Evolutionary conservation across 148 eudicot species (phyloP), one percentile per base, ranked within the genome.

Genomic region (Selenicereus undatus): DNA sequence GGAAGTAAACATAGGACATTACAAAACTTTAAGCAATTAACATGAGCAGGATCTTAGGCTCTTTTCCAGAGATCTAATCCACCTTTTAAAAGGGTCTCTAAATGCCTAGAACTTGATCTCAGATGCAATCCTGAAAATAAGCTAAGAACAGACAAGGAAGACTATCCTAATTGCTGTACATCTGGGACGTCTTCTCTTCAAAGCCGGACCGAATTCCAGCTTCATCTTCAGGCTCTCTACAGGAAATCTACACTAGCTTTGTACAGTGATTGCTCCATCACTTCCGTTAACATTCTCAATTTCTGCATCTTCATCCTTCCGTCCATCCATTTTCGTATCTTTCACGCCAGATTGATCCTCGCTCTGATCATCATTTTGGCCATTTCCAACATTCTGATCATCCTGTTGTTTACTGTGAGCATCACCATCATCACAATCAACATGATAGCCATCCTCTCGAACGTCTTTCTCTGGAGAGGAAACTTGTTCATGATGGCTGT

Each of bases 131-230:
- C 69, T 71, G 52, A 60, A 22, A 60, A 27, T 74, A 32, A 64
- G 24, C 69, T 45, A 60, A 3, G 20, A 68, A 78, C 10, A 8
- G 8, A 26, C 32, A 80, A n/a, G 70, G 71, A 83, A 79, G 76
- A 83, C 82, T 83, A 70, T 45, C 76, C 86, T 76, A 80, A 80
- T 75, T 76, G 80, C 83, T 84, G 86, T 83, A 84, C 83, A 84
- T 4, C 75, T 79, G 80, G 76, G 73, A 16, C 1, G 30, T 76
- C 35, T 70, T 16, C 27, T 69, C 52, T 48, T 76, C 76, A 50
- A 60, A 58, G 73, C 82, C 64, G 76, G 86, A 78, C 78, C 75
- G 73, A 36, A 50, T 77, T 65, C 80, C 68, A 65, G 30, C 62
- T 42, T 39, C 76, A 76, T 80, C 68, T 58, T 29, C 76, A 48